phyloP scores from a whole-genome alignment of 2,329 filamentous ascomycete genomes.

The Penicillium italicum region DNA sequence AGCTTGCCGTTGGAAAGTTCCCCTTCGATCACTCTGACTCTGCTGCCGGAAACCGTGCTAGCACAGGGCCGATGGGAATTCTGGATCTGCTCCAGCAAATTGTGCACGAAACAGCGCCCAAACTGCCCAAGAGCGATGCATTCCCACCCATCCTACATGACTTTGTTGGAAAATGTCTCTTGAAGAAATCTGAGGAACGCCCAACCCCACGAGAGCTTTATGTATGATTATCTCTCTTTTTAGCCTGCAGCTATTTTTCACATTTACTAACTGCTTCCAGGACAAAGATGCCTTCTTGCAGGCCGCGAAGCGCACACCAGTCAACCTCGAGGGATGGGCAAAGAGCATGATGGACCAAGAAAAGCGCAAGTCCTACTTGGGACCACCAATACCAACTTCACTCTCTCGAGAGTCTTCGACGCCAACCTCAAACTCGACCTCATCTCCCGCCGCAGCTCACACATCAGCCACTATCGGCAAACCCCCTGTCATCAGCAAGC shows the following conservation, averaged over 20 bases:
- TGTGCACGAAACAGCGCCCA: slow-evolving; percentile 91
- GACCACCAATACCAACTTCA: slow-evolving; percentile 74
- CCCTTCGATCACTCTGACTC: slow-evolving; percentile 84
- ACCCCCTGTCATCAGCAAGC: slow-evolving; percentile 34
- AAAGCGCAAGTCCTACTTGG: slow-evolving; percentile 91
- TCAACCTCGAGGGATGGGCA: slow-evolving; percentile 91
- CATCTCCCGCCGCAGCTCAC: slow-evolving; percentile 13
- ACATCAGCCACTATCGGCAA: slow-evolving; percentile 36
- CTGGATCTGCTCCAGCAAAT: slow-evolving; percentile 95
- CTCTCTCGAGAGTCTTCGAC: slow-evolving; percentile 52
- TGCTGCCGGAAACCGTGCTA: slow-evolving; percentile 64
- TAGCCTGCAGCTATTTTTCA: neutral
- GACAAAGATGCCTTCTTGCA: slow-evolving; percentile 92
- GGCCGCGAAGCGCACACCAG: slow-evolving; percentile 92
- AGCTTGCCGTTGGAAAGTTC: slow-evolving; percentile 94
- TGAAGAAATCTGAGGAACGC: slow-evolving; percentile 81
- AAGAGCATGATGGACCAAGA: slow-evolving; percentile 89
- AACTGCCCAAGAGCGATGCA: slow-evolving; percentile 91
- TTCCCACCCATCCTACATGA: slow-evolving; percentile 94
- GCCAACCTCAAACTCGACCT: slow-evolving; percentile 49
- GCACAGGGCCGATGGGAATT: slow-evolving; percentile 80
- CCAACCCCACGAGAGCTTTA: slow-evolving; percentile 92
- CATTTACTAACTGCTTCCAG: slow-evolving; percentile 45
- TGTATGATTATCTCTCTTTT: slow-evolving; percentile 52
- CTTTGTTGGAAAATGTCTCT: slow-evolving; percentile 93